These are phyloP conservation scores for Candida glucosophila DNA, from an alignment of 1,139 yeast species.

Conservation along the genomic window DNA sequence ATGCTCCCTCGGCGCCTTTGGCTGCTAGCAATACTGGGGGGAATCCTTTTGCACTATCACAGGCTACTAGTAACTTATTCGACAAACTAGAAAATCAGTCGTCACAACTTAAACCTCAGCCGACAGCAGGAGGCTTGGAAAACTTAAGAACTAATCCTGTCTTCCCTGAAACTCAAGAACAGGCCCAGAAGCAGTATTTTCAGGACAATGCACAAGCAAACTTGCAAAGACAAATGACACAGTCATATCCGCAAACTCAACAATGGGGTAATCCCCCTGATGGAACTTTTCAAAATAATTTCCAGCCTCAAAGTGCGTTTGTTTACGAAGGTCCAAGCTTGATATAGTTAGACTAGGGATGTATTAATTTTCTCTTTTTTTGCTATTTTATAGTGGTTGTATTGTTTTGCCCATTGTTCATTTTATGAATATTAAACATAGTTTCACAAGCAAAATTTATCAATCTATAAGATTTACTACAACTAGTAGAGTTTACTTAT, in stretches of 20 bases:
- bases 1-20: slow-evolving; percentile 14
- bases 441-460: too few species aligned
- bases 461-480: too few species aligned
- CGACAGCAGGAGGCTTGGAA: slow-evolving; percentile 66
- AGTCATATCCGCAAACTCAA: slow-evolving; percentile 1
- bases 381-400: too few species aligned
- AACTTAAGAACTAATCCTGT: slow-evolving; percentile 53
- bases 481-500: too few species aligned
- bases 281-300: slow-evolving; percentile 7
- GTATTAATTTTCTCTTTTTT: too few species aligned
- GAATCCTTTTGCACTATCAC: slow-evolving; percentile 39
- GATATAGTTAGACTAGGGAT: slow-evolving; percentile 7
- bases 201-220: slow-evolving; percentile 32
- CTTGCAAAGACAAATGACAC: slow-evolving; percentile 27
- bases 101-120: slow-evolving; percentile 24
- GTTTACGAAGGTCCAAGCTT: slow-evolving; percentile 23
- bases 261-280: slow-evolving; percentile 6
- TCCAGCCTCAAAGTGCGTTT: slow-evolving; percentile 4
- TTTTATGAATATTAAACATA: too few species aligned
- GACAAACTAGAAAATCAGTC: slow-evolving; percentile 12
- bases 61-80: slow-evolving; percentile 27
- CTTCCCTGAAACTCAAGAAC: slow-evolving; percentile 53
- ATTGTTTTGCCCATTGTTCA: too few species aligned
- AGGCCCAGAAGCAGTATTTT: slow-evolving; percentile 26
- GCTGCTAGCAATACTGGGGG: slow-evolving; percentile 29